A percentile compares a stretch with the other conserved stretches of the same genome.
phyloP scores from a whole-genome alignment of 2,329 filamentous ascomycete genomes.

The Fusarium floridanum region DNA sequence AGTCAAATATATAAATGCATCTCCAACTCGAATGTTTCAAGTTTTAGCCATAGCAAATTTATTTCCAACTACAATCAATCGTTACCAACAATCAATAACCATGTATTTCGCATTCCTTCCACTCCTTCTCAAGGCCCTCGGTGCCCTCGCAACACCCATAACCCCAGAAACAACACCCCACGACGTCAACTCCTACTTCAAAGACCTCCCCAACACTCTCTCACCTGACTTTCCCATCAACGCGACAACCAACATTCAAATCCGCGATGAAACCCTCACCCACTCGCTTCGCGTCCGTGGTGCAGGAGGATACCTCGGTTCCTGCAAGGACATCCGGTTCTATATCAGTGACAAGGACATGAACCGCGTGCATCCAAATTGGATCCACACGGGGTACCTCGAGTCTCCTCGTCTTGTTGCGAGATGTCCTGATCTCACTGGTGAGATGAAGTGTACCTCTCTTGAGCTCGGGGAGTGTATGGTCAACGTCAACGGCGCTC shows the following conservation, averaged over 20 bases:
- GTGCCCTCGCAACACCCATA: not conserved
- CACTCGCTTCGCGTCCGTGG: conserved; percentile 2
- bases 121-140: conserved; percentile 4
- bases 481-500: conserved; percentile 24
- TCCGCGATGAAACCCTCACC: not conserved
- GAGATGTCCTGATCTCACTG: conserved; percentile 16
- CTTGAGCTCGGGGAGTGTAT: conserved; percentile 36
- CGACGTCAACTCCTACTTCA: not conserved
- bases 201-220: not conserved
- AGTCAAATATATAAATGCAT: conserved; percentile 1
- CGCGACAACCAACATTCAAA: not conserved
- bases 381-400: conserved; percentile 11
- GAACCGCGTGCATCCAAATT: not conserved
- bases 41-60: not conserved
- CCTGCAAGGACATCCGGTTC: conserved; percentile 32
- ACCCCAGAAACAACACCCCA: not conserved
- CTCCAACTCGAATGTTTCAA: not conserved
- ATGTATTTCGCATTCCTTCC: conserved; percentile 6
- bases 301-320: conserved; percentile 23
- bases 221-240: not conserved
- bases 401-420: conserved; percentile 32
- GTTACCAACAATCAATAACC: conserved; percentile 1
- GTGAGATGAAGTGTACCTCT: conserved; percentile 29
- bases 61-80: conserved; percentile 8
- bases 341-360: conserved; percentile 31